These are phyloP conservation scores for Boletus chippewaensis DNA, from an alignment of 1,284 basidiomycete species.

Conservation along the genomic window DNA sequence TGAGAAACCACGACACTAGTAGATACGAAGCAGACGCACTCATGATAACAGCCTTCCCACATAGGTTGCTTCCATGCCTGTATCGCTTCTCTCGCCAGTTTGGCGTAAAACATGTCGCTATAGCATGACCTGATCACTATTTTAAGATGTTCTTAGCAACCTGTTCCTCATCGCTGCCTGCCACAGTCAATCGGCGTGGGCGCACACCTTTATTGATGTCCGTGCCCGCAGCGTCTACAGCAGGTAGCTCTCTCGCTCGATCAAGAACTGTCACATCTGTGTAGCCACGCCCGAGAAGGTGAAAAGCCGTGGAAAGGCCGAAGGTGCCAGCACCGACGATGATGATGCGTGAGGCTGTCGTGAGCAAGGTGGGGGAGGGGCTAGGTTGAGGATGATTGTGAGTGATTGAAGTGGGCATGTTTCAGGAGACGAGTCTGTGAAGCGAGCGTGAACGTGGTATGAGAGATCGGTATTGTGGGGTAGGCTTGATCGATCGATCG, in stretches of 20 bases:
- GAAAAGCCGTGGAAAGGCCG: slow-evolving; percentile 77
- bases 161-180: neutral
- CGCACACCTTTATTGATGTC: slow-evolving; percentile 76
- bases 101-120: slow-evolving; percentile 60
- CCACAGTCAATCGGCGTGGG: neutral
- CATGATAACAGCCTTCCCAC: slow-evolving; percentile 75
- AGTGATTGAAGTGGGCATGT: slow-evolving; percentile 4
- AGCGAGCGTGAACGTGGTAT: too few relatives aligned
- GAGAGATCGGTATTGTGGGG: too few relatives aligned
- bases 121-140: slow-evolving; percentile 71
- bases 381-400: neutral
- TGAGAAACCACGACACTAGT: neutral
- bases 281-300: slow-evolving; percentile 66
- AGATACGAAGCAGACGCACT: slow-evolving; percentile 45
- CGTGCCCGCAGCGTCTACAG: slow-evolving; percentile 73
- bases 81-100: slow-evolving; percentile 69
- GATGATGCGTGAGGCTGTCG: slow-evolving; percentile 35
- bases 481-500: too few relatives aligned
- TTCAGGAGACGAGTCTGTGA: neutral
- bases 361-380: neutral
- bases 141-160: neutral
- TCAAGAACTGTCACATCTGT: slow-evolving; percentile 70
- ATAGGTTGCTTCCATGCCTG: slow-evolving; percentile 57
- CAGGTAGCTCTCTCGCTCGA: slow-evolving; percentile 57
- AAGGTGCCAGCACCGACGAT: slow-evolving; percentile 85